phyloP scores from a whole-genome alignment of 2,329 filamentous ascomycete species.

The Penicillium fuscoglaucum region DNA sequence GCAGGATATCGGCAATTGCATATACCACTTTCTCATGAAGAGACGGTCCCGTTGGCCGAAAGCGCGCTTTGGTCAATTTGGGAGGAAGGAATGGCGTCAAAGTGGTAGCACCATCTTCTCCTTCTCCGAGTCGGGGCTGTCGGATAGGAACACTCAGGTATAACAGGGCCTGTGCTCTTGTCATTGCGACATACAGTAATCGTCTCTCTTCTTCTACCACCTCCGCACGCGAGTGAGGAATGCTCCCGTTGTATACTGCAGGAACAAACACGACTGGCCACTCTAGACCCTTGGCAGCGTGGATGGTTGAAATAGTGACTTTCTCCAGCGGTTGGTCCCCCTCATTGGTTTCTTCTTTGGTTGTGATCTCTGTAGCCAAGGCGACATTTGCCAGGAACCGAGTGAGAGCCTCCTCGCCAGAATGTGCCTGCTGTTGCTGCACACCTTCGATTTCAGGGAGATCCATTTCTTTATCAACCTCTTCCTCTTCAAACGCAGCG shows the following conservation, averaged over 20 bases:
- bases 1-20: conserved; percentile 70
- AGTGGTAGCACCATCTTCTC: conserved; percentile 57
- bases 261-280: conserved; percentile 96
- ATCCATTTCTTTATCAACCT: conserved; percentile 55
- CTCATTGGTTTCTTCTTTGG: conserved; percentile 55
- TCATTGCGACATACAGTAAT: conserved; percentile 95
- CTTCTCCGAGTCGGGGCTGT: conserved; percentile 56
- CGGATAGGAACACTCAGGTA: conserved; percentile 80
- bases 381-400: conserved; percentile 88
- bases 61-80: conserved; percentile 52
- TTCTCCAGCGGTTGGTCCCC: conserved; percentile 54
- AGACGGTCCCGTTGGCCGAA: conserved; percentile 67
- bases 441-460: conserved; percentile 70
- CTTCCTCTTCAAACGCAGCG: conserved; percentile 50
- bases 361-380: conserved; percentile 71
- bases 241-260: conserved; percentile 83
- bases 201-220: conserved; percentile 85
- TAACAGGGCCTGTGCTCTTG: conserved; percentile 78
- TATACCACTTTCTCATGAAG: conserved; percentile 64
- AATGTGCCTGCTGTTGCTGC: conserved; percentile 57
- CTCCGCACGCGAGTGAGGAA: conserved; percentile 83
- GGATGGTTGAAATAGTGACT: conserved; percentile 92
- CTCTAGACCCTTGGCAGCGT: conserved; percentile 92
- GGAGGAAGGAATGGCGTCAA: conserved; percentile 72
- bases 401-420: conserved; percentile 65